A percentile compares a stretch with the other conserved stretches of the same genome.
phyloP scores from a whole-genome alignment of 257 asterid genomes.

The Lithospermum erythrorhizon region DNA sequence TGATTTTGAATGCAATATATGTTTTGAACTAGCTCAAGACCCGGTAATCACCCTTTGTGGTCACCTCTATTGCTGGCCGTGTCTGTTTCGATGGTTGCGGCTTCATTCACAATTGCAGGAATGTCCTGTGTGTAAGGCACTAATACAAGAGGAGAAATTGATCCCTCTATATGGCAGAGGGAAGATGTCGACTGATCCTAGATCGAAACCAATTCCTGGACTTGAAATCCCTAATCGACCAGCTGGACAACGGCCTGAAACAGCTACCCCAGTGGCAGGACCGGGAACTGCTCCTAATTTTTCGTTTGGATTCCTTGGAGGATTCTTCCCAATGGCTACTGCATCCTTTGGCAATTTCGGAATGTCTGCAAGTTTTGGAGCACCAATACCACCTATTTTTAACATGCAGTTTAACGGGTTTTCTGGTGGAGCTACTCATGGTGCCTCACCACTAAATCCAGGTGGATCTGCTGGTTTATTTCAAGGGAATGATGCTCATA shows the following conservation, averaged over 20 bases:
- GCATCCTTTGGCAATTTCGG: slow-evolving; percentile 34
- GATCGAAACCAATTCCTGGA: slow-evolving; percentile 46
- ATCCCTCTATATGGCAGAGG: slow-evolving; percentile 63
- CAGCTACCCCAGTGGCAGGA: slow-evolving; percentile 35
- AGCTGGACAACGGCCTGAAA: slow-evolving; percentile 34
- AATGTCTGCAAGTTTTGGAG: too few species aligned
- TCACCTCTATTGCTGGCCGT: slow-evolving; percentile 71
- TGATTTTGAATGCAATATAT: slow-evolving; percentile 63
- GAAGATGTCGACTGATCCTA: slow-evolving; percentile 52
- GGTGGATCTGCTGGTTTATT: too few species aligned
- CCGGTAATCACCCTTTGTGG: slow-evolving; percentile 65
- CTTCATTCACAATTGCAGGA: slow-evolving; percentile 38
- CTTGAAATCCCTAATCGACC: slow-evolving; percentile 43
- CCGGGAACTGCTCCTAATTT: slow-evolving; percentile 26
- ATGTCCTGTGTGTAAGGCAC: slow-evolving; percentile 69
- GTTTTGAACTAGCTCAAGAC: slow-evolving; percentile 61
- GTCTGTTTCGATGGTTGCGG: slow-evolving; percentile 59
- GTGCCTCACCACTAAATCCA: too few species aligned
- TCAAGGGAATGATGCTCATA: too few species aligned
- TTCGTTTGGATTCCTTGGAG: slow-evolving; percentile 29
- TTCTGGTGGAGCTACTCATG: too few species aligned
- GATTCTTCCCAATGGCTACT: slow-evolving; percentile 26
- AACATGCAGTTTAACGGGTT: too few species aligned
- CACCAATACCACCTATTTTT: too few species aligned
- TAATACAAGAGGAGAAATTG: slow-evolving; percentile 45